Evolutionary conservation across 129 eudicot species (phyloP).

Genomic region (Apium graveolens): DNA sequence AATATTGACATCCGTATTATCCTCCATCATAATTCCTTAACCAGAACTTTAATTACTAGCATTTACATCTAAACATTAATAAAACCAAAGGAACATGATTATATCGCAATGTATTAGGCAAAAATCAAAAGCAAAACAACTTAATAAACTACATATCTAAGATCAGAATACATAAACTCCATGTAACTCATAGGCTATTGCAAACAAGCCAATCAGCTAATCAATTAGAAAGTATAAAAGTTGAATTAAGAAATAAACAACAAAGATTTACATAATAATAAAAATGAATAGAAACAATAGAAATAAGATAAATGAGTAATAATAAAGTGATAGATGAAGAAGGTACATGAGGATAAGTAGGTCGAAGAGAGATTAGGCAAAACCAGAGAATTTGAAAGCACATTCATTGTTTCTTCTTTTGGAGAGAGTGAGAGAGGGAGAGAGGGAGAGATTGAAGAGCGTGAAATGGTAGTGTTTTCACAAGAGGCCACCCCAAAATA

Average conservation of each 20-base stretch:
- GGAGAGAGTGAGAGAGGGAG: no score
- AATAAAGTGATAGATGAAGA: neutral
- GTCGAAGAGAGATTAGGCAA: slow-evolving; percentile 26
- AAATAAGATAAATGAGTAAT: neutral
- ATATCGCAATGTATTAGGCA: neutral
- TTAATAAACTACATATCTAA: neutral
- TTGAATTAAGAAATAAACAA: neutral
- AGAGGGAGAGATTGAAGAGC: no score
- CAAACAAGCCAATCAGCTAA: neutral
- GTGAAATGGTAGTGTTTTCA: no score
- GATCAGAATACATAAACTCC: neutral
- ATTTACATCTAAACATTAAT: no score
- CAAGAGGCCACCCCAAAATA: no score
- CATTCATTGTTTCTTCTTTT: no score
- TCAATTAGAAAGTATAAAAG: no score
- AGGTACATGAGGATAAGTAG: slow-evolving; percentile 39
- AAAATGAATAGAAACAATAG: neutral
- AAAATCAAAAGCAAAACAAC: neutral
- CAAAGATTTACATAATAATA: neutral
- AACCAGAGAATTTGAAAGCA: slow-evolving; percentile 40
- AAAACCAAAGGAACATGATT: no score
- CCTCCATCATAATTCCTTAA: no score
- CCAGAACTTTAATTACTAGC: neutral
- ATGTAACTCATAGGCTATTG: neutral
- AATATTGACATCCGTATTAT: no score